Evolutionary conservation across 108 stramenopile genomes (phyloP), one percentile per base, ranked within the genome.

Genomic region (Conticribra guillardii): DNA sequence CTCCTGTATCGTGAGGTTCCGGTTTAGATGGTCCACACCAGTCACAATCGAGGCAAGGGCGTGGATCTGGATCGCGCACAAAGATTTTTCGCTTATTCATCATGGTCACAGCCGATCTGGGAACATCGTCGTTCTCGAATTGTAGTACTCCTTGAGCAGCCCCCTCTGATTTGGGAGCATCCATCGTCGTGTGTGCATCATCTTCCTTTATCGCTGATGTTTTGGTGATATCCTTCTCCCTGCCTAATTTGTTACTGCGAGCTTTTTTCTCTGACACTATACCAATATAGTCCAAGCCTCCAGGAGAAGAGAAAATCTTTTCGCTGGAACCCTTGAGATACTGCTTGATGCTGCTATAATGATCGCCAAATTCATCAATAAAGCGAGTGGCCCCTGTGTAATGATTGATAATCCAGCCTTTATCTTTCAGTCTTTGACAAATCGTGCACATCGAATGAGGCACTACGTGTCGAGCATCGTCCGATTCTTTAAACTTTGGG

Each of bases 1-100:
- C 46, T 4, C 7, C 27, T 27, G 30, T 32, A n/a, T 15, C 47
- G 28, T 47, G 46, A 11, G 47, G 16, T 49, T 41, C 9, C 37
- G 14, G 41, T 19, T 29, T 56, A 16, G 29, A 60, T 23, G 37
- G 59, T 2, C 37, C 59, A 8, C 67, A 68, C 67, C 67, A 68
- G 28, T 18, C 34, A 29, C 67, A 68, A 17, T 52, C 67, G 54
- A 68, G 5, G 37, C 30, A 47, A 23, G 67, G 67, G 31, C 67
- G 52, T 4, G 67, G 67, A 68, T 68, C 67, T 32, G 28, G 54
- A 44, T 3, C 52, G 18, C 24, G 15, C 17, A 68, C 54, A 30
- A 9, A 48, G 1, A 3, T 28, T 29, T 68, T 68, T 14, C 54
- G 55, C 67, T 26, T 57, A 23, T 31, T 54, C 23, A 68, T 46